Conservation (phyloP, 257 asterid genomes). For the Gynochthodes officinalis region DNA sequence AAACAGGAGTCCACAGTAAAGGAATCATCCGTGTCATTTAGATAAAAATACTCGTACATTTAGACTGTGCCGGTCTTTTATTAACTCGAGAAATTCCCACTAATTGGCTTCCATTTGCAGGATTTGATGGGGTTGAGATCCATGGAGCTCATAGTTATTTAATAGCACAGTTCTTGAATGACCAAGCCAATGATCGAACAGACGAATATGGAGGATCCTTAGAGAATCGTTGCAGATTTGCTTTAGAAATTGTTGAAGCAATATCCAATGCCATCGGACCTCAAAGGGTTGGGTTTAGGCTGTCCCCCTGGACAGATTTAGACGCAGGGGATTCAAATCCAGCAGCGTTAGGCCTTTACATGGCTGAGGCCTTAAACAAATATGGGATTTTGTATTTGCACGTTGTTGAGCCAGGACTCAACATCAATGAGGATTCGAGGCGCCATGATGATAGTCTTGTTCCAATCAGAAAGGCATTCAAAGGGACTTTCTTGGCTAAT, state of each 20-base stretch:
- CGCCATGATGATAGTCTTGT: conserved; percentile 26
- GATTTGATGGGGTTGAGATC: conserved; percentile 79
- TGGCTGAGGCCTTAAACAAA: conserved; percentile 52
- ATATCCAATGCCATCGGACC: conserved; percentile 46
- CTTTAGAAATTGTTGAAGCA: conserved; percentile 53
- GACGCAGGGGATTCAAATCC: conserved; percentile 60
- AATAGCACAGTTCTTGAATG: conserved; percentile 73
- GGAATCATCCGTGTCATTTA: too few relatives aligned
- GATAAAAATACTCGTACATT: too few relatives aligned
- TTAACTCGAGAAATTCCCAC: too few relatives aligned
- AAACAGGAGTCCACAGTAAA: too few relatives aligned
- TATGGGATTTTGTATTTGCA: conserved; percentile 50
- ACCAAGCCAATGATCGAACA: conserved; percentile 54
- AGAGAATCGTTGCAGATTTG: conserved; percentile 64
- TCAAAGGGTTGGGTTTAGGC: conserved; percentile 56
- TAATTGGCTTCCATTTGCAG: too few relatives aligned
- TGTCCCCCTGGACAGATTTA: conserved; percentile 49
- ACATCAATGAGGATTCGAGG: background rate
- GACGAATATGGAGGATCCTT: conserved; percentile 65
- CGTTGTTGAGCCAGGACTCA: conserved; percentile 55
- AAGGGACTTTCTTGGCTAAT: conserved; percentile 60
- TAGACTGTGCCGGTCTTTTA: too few relatives aligned
- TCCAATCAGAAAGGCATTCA: conserved; percentile 57
- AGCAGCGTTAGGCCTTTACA: conserved; percentile 46
- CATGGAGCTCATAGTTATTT: conserved; percentile 72